Evolutionary conservation across 768 basidiomycete species (phyloP).

Genomic region (Candolleomyces eurysporus): DNA sequence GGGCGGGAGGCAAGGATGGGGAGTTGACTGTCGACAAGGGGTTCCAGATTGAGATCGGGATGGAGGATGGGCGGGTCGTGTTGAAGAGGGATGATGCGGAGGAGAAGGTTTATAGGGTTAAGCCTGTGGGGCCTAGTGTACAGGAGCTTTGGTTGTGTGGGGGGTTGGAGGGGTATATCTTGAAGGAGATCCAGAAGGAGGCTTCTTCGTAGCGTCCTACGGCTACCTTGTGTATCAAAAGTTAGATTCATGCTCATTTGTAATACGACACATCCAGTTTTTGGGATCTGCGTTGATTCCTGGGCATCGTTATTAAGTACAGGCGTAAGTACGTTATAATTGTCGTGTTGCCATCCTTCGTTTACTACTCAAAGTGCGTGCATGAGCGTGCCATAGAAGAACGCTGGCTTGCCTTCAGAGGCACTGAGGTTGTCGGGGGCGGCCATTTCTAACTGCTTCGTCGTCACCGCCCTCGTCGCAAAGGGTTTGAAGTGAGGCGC

Average conservation of each 20-base stretch:
- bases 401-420: slow-evolving; percentile 37
- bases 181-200: slow-evolving; percentile 61
- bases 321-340: not conserved
- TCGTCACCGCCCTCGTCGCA: too few relatives aligned
- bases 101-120: slow-evolving; percentile 58
- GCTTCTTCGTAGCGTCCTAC: too few relatives aligned
- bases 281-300: too few relatives aligned
- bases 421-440: too few relatives aligned
- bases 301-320: too few relatives aligned
- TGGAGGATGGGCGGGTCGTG: slow-evolving; percentile 66
- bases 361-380: slow-evolving; percentile 51
- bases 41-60: slow-evolving; percentile 61
- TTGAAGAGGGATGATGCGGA: slow-evolving; percentile 43
- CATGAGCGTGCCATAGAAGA: slow-evolving; percentile 91
- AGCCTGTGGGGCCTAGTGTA: slow-evolving; percentile 87
- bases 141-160: slow-evolving; percentile 98
- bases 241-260: too few relatives aligned
- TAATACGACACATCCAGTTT: too few relatives aligned
- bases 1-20: slow-evolving; percentile 75
- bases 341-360: not conserved
- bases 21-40: slow-evolving; percentile 82
- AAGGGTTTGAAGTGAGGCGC: too few relatives aligned
- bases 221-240: too few relatives aligned
- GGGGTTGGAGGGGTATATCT: slow-evolving; percentile 88
- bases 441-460: too few relatives aligned